Evolutionary conservation across 805 yeast genomes (phyloP), one percentile per base, ranked within the genome.

Genomic region (Hyphopichia homilentoma): DNA sequence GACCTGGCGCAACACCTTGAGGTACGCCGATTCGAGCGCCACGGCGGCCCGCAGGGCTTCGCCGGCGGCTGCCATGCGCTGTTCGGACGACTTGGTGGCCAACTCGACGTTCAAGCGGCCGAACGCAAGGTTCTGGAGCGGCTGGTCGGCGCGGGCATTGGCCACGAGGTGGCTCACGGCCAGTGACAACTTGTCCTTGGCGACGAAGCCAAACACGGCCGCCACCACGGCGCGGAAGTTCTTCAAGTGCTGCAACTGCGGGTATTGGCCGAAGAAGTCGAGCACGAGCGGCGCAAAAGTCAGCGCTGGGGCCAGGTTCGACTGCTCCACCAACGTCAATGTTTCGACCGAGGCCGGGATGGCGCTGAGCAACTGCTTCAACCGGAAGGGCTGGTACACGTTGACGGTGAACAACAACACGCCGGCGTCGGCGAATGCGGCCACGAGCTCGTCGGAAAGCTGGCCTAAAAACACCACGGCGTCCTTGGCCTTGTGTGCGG

Each of bases 381-480:
- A 65, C 38, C 70, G 61, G 65, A 88, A 84, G 3, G 96, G 95
- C 48, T 86, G 75, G 64, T 82, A 83, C 20, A 75, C 74, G 25
- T 81, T 75, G 28, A 85, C 65, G 6, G 75, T 60, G 27, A 84
- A 57, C 20, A 83, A 52, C 25, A 79, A 73, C 13, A 67, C 63
- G 26, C 57, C 51, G 21, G 63, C 57, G 21, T 57, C 46, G 15
- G 54, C 47, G 17, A 62, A 58, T n/a, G 69, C 65, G 7, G 55
- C 41, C 4, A 69, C 47, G 29, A 81, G 60, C 11, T 64, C 65
- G 4, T 61, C 57, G 15, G 60, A 62, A 27, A 75, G 66, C 32
- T 77, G 70, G 33, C 95, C 93, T 39, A 87, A 67, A 30, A 79
- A 67, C 13, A 87, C 69, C 12, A 83, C 54, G 1, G 80, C 75